Evolutionary conservation across 148 eudicot species (phyloP).

Genomic region (Euryodendron excelsum): DNA sequence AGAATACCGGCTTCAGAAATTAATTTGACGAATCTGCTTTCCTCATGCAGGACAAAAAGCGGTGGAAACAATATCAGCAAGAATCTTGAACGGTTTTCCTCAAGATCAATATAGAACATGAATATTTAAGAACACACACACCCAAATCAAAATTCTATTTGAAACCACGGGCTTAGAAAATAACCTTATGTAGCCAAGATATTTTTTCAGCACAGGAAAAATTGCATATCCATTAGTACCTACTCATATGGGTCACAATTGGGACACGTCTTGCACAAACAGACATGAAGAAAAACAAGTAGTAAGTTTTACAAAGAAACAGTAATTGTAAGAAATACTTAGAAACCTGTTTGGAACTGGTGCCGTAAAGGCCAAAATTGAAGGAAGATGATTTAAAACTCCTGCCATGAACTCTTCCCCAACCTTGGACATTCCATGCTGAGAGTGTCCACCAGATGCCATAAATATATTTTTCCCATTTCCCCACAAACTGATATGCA

Average conservation of each 20-base stretch:
- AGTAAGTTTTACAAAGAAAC: background rate
- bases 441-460: slow-evolving; percentile 51
- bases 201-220: background rate
- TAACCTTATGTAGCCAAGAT: background rate
- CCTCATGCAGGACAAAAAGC: background rate
- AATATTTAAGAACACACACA: background rate
- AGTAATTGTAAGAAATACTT: background rate
- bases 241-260: background rate
- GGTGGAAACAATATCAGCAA: background rate
- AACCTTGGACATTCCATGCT: slow-evolving; percentile 72
- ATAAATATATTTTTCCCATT: slow-evolving; percentile 82
- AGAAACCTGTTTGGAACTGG: slow-evolving; percentile 84
- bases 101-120: background rate
- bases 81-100: background rate
- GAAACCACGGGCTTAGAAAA: background rate
- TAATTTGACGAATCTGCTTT: background rate
- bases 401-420: slow-evolving; percentile 99
- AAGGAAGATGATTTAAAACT: slow-evolving; percentile 87
- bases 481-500: slow-evolving; percentile 84
- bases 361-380: slow-evolving; percentile 87
- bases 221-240: background rate
- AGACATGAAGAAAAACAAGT: background rate
- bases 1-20: background rate
- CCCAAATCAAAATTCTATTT: background rate
- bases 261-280: background rate